Base-by-base conservation (phyloP, 805 yeast genomes). In the Candida maltosa region DNA sequence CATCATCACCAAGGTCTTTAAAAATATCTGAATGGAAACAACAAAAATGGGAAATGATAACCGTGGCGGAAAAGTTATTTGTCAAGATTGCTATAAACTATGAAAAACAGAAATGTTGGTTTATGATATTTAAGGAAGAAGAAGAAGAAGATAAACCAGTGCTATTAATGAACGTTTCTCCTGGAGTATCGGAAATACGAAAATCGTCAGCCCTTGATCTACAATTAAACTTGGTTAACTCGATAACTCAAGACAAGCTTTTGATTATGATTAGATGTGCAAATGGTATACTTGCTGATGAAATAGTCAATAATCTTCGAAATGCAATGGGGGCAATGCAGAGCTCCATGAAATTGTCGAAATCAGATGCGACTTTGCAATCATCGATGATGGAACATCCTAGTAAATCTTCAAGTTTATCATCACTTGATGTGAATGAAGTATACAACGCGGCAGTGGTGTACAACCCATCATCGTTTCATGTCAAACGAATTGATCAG, bases 21-120 rank as follows among this genome's bases (percentile, higher is more conserved):
- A 65, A 62, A 32, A 54, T 67, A 8, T 67, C 72, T 11, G 61
- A 57, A 40, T 67, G 73, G 73, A 67, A 63, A 41, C 46, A 53
- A 25, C 56, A 56, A 23, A 65, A 65, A 37, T 67, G 72, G 72
- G 72, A 67, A 45, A 58, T 67, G 67, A 36, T 67, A 31, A 65
- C 72, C 0, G 45, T 58, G 8, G 56, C 50, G 35, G 69, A 64
- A 24, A 57, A 48, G 20, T 39, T 67, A 2, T 67, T 65, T 41
- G 36, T 60, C 25, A 66, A 65, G 42, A 54, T 67, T n/a, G 69
- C 54, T 5, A 61, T 58, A 11, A 64, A 65, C 43, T 57, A 65
- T 36, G 54, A 54, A n/a, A 34, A 49, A 30, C 44, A 48, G 32
- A 50, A 54, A 42, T 47, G 62, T 28, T 67, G 72, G 72, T 37